These are phyloP conservation scores for Talaromyces trachyspermus DNA, from an alignment of 495 filamentous ascomycete species.

Conservation along the genomic window DNA sequence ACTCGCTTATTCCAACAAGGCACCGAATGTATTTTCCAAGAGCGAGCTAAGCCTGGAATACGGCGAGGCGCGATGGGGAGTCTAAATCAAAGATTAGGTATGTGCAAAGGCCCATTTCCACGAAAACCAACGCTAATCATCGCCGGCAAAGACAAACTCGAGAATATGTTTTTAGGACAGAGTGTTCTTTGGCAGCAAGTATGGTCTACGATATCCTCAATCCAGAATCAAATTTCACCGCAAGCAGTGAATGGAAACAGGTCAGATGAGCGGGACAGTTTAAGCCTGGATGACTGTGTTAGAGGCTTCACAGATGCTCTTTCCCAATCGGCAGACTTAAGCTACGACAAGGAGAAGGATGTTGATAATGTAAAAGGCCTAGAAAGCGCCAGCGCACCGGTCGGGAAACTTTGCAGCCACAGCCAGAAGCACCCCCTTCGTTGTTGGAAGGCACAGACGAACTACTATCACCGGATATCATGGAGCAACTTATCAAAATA, in stretches of 20 bases:
- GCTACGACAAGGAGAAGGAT: no score
- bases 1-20: no score
- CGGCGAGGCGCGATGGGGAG: conserved; percentile 35
- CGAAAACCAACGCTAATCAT: no score
- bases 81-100: no score
- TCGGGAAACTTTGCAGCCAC: conserved; percentile 25
- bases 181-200: conserved; percentile 21
- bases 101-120: no score
- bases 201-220: conserved; percentile 7
- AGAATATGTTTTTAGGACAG: conserved; percentile 28
- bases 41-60: conserved; percentile 29
- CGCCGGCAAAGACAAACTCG: conserved; percentile 25
- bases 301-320: no score
- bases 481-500: conserved; percentile 19
- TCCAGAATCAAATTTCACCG: neutral
- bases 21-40: conserved; percentile 29
- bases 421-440: conserved; percentile 27
- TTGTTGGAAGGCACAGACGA: conserved; percentile 10
- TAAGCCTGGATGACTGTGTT: no score
- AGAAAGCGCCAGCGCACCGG: no score
- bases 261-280: no score
- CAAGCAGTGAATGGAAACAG: no score
- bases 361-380: no score
- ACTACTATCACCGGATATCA: conserved; percentile 9
- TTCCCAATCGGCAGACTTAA: no score